These are phyloP conservation scores for Saccharomycopsis sp. DNA, from an alignment of 805 yeast species.

Conservation along the genomic window DNA sequence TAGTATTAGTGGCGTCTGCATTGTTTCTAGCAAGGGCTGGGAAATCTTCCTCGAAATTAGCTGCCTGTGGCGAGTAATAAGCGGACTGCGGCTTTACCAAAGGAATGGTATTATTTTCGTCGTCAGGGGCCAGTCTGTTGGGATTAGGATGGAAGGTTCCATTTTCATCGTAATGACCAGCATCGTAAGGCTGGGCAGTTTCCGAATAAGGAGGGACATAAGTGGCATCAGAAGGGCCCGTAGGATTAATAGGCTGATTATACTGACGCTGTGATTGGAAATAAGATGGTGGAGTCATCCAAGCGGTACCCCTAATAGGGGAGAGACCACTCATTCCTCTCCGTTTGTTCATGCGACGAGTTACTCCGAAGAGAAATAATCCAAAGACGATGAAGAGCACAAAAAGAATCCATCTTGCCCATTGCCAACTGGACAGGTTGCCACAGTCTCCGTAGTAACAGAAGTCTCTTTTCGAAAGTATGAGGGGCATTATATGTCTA, in stretches of 20 bases:
- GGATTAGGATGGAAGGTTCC: constrained; percentile 42
- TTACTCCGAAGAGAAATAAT: constrained; percentile 40
- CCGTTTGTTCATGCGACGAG: constrained; percentile 48
- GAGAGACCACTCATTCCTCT: constrained; percentile 38
- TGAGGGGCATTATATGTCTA: not conserved
- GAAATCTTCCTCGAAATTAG: constrained; percentile 14
- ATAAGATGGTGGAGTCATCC: constrained; percentile 85
- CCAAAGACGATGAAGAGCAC: constrained; percentile 50
- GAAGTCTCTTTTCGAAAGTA: not conserved
- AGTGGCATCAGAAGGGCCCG: constrained; percentile 33
- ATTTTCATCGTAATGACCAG: constrained; percentile 65
- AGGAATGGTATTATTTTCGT: not conserved
- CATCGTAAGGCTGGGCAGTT: constrained; percentile 61
- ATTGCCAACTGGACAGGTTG: constrained; percentile 24
- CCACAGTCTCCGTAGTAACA: not conserved
- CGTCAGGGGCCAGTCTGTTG: not conserved
- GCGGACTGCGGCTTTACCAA: not conserved
- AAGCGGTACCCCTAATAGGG: constrained; percentile 71
- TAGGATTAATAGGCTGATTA: constrained; percentile 34
- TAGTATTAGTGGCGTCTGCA: not conserved
- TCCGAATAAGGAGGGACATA: constrained; percentile 68
- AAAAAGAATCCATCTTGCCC: constrained; percentile 60
- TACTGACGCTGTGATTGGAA: constrained; percentile 57
- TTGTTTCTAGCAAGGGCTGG: not conserved
- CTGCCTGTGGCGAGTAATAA: constrained; percentile 7